These are phyloP conservation scores for Floccularia luteovirens DNA, from an alignment of 768 basidiomycete species.

Conservation along the genomic window DNA sequence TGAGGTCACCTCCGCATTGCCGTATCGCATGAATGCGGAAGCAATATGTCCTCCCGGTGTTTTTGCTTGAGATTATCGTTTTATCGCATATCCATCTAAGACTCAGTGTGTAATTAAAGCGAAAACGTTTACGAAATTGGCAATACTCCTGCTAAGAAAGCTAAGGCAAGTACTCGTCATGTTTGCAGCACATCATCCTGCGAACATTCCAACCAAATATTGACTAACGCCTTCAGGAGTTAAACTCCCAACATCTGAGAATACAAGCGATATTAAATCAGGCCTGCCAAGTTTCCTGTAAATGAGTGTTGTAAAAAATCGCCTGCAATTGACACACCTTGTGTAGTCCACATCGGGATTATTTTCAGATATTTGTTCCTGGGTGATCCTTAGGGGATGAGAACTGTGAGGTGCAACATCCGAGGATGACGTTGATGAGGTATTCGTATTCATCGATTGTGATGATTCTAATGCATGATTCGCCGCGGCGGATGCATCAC, in stretches of 20 bases:
- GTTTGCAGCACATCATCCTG: slow-evolving; percentile 51
- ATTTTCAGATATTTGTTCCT: slow-evolving; percentile 75
- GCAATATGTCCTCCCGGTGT: too few species aligned
- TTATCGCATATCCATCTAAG: too few species aligned
- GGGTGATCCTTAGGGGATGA: slow-evolving; percentile 49
- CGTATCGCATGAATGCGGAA: too few species aligned
- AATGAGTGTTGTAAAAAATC: slow-evolving; percentile 10
- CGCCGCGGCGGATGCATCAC: slow-evolving; percentile 15
- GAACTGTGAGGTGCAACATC: slow-evolving; percentile 6
- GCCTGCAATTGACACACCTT: slow-evolving; percentile 38
- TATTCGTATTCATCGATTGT: slow-evolving; percentile 12
- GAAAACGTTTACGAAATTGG: too few species aligned
- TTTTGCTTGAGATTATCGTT: too few species aligned
- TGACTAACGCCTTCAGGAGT: slow-evolving; percentile 93
- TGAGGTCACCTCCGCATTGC: too few species aligned
- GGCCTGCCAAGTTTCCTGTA: slow-evolving; percentile 40
- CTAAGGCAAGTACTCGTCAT: too few species aligned
- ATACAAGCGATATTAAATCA: slow-evolving; percentile 88
- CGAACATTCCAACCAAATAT: slow-evolving; percentile 93
- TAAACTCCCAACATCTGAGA: slow-evolving; percentile 90
- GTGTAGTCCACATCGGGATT: slow-evolving; percentile 94
- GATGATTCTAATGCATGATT: too few species aligned
- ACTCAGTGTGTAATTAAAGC: too few species aligned
- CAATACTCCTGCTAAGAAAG: too few species aligned
- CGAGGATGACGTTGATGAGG: slow-evolving; percentile 7